These are phyloP conservation scores for Gastrolobium bilobum DNA, from an alignment of 306 rosid species.

Conservation along the genomic window DNA sequence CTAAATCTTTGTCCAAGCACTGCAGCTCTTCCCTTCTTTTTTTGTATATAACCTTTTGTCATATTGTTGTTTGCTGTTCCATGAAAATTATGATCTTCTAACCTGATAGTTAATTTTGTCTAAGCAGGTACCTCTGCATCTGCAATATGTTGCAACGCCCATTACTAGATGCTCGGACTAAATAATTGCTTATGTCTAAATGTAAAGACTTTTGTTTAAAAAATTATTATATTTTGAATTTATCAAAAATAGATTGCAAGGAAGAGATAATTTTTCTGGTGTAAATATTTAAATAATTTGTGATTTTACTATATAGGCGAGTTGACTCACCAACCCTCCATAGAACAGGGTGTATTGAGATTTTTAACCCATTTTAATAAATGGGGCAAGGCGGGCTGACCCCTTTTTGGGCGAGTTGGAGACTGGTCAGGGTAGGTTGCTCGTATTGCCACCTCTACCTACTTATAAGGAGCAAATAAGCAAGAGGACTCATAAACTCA, in stretches of 20 bases:
- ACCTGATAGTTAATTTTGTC: background rate
- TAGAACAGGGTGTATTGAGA: too few relatives aligned
- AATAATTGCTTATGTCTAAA: background rate
- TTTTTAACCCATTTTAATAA: too few relatives aligned
- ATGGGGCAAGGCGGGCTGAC: too few relatives aligned
- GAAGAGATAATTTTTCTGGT: background rate
- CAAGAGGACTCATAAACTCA: too few relatives aligned
- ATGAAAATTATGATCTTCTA: background rate
- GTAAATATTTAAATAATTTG: background rate
- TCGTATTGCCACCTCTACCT: too few relatives aligned
- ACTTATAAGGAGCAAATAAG: too few relatives aligned
- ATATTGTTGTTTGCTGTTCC: background rate
- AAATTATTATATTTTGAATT: background rate
- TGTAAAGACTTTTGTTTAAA: background rate
- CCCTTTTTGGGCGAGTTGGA: too few relatives aligned
- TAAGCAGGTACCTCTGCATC: background rate
- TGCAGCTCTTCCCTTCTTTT: background rate
- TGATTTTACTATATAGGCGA: too few relatives aligned
- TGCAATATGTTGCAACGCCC: background rate
- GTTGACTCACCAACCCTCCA: too few relatives aligned
- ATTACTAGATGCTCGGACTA: background rate
- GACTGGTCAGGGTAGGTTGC: too few relatives aligned
- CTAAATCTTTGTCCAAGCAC: background rate
- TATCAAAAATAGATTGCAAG: background rate
- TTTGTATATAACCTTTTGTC: background rate